phyloP scores from a whole-genome alignment of 176 grass and related monocot species.

The Bolboschoenus planiculmis region DNA sequence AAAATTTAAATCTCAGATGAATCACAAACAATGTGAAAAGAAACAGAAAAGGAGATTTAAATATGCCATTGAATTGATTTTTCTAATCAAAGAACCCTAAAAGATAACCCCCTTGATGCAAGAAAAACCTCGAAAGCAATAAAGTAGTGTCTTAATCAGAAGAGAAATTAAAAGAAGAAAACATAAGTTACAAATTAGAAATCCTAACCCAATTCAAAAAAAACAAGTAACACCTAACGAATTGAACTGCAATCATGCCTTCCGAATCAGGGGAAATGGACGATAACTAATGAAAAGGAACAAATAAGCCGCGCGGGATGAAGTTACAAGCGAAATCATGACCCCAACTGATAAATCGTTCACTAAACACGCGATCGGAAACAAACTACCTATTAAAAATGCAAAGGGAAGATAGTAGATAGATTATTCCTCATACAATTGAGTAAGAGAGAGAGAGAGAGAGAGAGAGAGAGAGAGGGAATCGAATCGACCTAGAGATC shows the following conservation, averaged over 20 bases:
- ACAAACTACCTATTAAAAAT: neutral
- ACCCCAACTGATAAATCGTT: conserved; percentile 5
- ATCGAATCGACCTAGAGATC: neutral
- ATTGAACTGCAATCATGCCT: neutral
- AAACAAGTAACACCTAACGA: no score
- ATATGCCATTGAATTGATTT: neutral
- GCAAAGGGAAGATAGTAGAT: neutral
- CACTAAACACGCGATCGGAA: neutral
- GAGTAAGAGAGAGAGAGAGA: neutral
- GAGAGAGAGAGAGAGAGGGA: neutral
- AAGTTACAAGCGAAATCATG: neutral
- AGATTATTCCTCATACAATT: neutral
- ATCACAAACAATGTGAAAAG: conserved; percentile 3
- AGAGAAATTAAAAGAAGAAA: neutral
- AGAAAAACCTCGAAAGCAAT: neutral
- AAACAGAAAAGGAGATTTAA: neutral
- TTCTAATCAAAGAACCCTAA: neutral
- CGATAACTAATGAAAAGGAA: neutral
- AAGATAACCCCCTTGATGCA: neutral
- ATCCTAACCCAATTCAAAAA: neutral
- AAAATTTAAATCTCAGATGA: conserved; percentile 9
- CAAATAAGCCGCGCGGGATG: neutral
- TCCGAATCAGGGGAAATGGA: neutral
- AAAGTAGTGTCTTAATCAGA: neutral
- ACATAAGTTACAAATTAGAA: neutral